Base-by-base conservation (phyloP, 2,329 filamentous ascomycete species). In the Aspergillus thermomutatus region DNA sequence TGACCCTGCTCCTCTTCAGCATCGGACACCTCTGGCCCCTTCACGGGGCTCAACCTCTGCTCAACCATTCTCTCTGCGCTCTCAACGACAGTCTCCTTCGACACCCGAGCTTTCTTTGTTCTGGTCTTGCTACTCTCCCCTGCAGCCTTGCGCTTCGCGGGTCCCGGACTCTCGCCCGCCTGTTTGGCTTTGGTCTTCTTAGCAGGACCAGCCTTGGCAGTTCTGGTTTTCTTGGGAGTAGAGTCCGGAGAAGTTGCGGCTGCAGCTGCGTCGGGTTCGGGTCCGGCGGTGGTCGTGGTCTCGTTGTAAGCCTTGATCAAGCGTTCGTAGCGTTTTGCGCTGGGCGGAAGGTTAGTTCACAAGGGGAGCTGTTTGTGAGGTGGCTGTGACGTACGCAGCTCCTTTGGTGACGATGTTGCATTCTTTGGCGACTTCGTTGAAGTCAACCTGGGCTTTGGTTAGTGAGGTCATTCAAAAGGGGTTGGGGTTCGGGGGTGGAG, bases 241-340 rank as follows among this genome's bases (percentile, higher is more conserved):
- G 37, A 21, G 21, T 34, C 41, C 19, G 63, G 57, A 10, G 55
- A 56, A 31, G 60, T 65, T 48, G 62, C 64, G 50, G 65, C 67
- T 50, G 66, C 53, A 10, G 60, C 65, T 47, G 62, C 64, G 49
- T 66, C 67, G 51, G 66, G 51, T 9, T 25, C 43, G 49, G 58
- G 60, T 54, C 60, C 63, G n/a, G 43, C 49, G 14, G 56, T 40
- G 21, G 56, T 60, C 14, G 26, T 19, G 8, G 9, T 45, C 25
- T 61, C 57, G 9, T 54, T 53, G 9, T 86, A 77, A 8, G 80
- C 74, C 68, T 87, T 86, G 73, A 87, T 77, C 67, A 90, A 79
- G 31, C 87, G 82, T 71, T 87, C 84, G 65, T 87, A 89, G 63
- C 87, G 78, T 73, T 89, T 89, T 60, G 85, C 82, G 1, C 87